A percentile compares a stretch with the other conserved stretches of the same genome.
phyloP scores from a whole-genome alignment of 148 eudicot species.

The Fagopyrum homotropicum region DNA sequence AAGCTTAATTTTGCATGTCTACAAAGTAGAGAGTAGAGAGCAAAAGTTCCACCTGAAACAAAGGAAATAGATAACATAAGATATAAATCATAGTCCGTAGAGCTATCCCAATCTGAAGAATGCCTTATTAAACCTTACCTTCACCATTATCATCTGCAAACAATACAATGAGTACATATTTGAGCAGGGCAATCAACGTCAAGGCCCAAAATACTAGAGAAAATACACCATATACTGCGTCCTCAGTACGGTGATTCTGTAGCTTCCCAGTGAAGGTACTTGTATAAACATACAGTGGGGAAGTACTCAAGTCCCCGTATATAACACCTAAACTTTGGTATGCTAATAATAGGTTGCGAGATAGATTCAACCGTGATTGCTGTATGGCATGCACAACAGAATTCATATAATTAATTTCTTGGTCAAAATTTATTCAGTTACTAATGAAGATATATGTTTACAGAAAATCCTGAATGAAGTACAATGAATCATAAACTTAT shows the following conservation, averaged over 20 bases:
- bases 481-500: background rate
- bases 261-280: conserved; percentile 61
- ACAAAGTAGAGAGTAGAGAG: conserved; percentile 91
- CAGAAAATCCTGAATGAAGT: background rate
- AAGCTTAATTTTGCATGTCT: conserved; percentile 86
- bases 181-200: conserved; percentile 79
- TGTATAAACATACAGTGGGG: conserved; percentile 83
- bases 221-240: conserved; percentile 76
- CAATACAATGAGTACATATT: conserved; percentile 66
- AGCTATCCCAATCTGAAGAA: background rate
- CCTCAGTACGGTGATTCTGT: conserved; percentile 44
- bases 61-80: conserved; percentile 7
- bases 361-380: conserved; percentile 43
- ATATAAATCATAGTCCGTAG: background rate
- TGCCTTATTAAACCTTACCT: conserved; percentile 38
- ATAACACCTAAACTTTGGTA: conserved; percentile 94
- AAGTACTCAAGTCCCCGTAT: conserved; percentile 88
- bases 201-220: conserved; percentile 90
- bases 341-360: conserved; percentile 71
- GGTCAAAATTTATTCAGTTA: background rate
- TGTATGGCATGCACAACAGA: conserved; percentile 31
- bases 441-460: background rate
- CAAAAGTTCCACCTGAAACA: conserved; percentile 80
- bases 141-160: conserved; percentile 93
- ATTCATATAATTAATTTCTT: background rate